Conservation (phyloP, 176 grass and related monocot genomes). For the Musa troglodytarum region DNA sequence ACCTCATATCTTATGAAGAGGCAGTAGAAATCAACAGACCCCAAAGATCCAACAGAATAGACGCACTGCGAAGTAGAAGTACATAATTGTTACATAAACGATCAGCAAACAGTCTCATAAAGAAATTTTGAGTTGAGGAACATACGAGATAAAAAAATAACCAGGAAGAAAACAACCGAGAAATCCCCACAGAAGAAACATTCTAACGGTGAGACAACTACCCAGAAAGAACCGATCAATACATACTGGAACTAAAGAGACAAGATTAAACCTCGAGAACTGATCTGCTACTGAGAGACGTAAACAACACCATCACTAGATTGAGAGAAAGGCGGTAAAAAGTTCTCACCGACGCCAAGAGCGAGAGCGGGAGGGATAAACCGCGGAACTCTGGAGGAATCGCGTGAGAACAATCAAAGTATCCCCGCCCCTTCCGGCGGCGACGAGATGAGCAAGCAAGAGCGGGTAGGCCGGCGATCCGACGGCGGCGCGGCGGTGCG, state of each 20-base stretch:
- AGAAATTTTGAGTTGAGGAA: background rate
- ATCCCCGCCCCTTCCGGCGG: background rate
- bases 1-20: conserved; percentile 1
- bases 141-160: background rate
- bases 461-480: background rate
- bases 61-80: background rate
- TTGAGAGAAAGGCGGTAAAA: background rate
- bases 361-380: no score
- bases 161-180: background rate
- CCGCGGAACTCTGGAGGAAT: background rate
- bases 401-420: background rate
- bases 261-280: background rate
- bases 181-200: background rate
- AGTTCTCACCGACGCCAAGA: background rate
- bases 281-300: background rate
- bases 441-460: background rate
- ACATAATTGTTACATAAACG: background rate
- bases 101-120: background rate
- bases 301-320: background rate
- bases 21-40: background rate
- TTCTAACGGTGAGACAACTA: background rate
- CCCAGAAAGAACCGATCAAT: no score
- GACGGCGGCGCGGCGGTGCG: background rate
- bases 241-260: background rate
- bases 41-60: background rate